phyloP scores from a whole-genome alignment of 768 basidiomycete species.

The Lactifluus volemus region DNA sequence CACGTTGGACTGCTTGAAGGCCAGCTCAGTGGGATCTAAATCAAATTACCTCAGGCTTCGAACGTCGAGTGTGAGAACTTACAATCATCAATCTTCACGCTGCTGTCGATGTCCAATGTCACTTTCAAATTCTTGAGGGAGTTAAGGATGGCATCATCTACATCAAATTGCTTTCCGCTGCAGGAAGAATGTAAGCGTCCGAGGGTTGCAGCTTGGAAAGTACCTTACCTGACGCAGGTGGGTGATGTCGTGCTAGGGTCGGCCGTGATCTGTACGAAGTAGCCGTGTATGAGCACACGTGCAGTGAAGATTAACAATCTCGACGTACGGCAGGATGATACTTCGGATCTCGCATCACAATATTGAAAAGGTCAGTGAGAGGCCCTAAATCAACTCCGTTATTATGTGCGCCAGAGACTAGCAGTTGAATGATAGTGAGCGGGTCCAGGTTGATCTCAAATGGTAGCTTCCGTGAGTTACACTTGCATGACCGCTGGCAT shows the following conservation, averaged over 20 bases:
- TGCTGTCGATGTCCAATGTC: slow-evolving; percentile 44
- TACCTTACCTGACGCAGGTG: slow-evolving; percentile 48
- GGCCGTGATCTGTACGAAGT: slow-evolving; percentile 37
- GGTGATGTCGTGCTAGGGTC: slow-evolving; percentile 43
- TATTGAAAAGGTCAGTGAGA: slow-evolving; percentile 44
- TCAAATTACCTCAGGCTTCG: not conserved
- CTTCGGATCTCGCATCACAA: slow-evolving; percentile 41
- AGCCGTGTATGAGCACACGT: not conserved
- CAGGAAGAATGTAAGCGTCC: not conserved
- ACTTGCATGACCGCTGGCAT: slow-evolving; percentile 47
- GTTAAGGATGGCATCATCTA: slow-evolving; percentile 50
- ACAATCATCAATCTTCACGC: slow-evolving; percentile 61
- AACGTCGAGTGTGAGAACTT: slow-evolving; percentile 18
- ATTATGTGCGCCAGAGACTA: slow-evolving; percentile 41
- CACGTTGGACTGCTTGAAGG: slow-evolving; percentile 50
- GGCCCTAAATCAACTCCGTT: slow-evolving; percentile 57
- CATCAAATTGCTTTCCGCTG: slow-evolving; percentile 61
- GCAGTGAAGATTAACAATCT: not conserved
- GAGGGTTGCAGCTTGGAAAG: not conserved
- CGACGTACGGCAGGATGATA: slow-evolving; percentile 42
- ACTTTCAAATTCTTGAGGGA: slow-evolving; percentile 52
- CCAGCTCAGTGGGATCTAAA: slow-evolving; percentile 44
- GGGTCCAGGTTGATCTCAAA: slow-evolving; percentile 60
- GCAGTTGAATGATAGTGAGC: slow-evolving; percentile 47
- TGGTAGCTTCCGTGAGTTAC: slow-evolving; percentile 46